phyloP scores from a whole-genome alignment of 768 basidiomycete species.

The Coprinopsis strossmayeri region DNA sequence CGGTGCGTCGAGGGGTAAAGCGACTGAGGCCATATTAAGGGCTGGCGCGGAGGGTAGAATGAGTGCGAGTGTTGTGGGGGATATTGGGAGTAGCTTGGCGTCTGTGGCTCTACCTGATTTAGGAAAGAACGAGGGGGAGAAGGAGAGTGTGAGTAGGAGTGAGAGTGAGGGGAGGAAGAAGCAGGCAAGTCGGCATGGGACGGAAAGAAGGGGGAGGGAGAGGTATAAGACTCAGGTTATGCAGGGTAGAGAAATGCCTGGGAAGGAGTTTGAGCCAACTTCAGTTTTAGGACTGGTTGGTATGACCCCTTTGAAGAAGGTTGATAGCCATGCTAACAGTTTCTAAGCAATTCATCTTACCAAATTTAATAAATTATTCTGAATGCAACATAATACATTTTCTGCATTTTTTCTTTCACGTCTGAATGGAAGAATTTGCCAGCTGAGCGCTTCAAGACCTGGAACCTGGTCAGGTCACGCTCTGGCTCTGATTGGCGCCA shows the following conservation, averaged over 20 bases:
- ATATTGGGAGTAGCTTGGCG: background rate
- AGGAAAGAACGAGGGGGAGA: background rate
- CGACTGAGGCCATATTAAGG: background rate
- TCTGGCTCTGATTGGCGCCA: background rate
- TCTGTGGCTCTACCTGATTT: background rate
- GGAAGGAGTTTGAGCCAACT: background rate
- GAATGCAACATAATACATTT: no score
- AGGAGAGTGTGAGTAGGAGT: background rate
- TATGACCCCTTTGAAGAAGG: background rate
- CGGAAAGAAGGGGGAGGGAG: background rate
- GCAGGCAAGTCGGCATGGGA: background rate
- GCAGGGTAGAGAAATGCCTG: background rate
- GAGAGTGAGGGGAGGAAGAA: background rate
- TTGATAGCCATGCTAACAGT: background rate
- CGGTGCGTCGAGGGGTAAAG: conserved; percentile 21
- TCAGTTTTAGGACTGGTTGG: background rate
- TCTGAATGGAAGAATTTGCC: no score
- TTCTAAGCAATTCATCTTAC: background rate
- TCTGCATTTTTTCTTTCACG: no score
- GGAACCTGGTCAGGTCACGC: no score
- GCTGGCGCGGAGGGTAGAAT: background rate
- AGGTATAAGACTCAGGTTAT: background rate
- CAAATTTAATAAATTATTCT: no score
- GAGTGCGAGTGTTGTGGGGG: background rate
- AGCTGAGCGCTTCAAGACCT: no score